Percentiles rank a stretch among this genome's conserved stretches.
Conservation (phyloP, 2,329 filamentous ascomycete genomes). For the Xylaria sp. region DNA sequence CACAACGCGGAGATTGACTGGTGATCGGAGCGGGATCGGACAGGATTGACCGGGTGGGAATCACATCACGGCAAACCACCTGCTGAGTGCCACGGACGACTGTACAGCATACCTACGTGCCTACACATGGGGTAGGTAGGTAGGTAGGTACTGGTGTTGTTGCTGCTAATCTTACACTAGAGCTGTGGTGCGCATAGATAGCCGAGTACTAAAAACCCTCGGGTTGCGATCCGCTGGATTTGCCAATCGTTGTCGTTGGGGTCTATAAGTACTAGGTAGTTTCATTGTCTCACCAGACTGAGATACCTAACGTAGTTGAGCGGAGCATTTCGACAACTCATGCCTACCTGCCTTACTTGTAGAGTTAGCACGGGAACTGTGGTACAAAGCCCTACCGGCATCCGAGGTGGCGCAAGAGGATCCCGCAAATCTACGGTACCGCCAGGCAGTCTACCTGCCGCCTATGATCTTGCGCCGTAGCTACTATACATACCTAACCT, state of each 20-base stretch:
- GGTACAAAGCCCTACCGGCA: slow-evolving; percentile 22
- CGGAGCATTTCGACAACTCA: not conserved
- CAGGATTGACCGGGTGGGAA: slow-evolving; percentile 28
- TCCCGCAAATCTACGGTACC: slow-evolving; percentile 18
- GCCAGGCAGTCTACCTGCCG: slow-evolving; percentile 6
- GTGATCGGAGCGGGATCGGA: slow-evolving; percentile 38
- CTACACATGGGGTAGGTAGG: too few relatives aligned
- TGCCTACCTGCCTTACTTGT: not conserved
- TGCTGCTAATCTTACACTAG: not conserved
- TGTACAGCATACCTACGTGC: not conserved
- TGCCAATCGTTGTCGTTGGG: not conserved
- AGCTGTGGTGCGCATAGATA: slow-evolving; percentile 7
- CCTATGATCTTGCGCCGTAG: slow-evolving; percentile 16
- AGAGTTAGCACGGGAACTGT: slow-evolving; percentile 1
- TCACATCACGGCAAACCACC: slow-evolving; percentile 29
- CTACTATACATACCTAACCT: not conserved
- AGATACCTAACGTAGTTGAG: not conserved
- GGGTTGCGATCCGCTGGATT: not conserved
- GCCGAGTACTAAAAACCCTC: slow-evolving; percentile 3
- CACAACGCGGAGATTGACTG: slow-evolving; percentile 38
- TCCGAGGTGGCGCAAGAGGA: slow-evolving; percentile 22
- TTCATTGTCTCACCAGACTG: not conserved
- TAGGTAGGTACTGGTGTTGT: not conserved
- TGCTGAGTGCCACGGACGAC: slow-evolving; percentile 20
- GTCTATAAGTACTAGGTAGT: not conserved